These are phyloP conservation scores for Fusarium virguliforme DNA, from an alignment of 2,329 filamentous ascomycete species.

Conservation along the genomic window DNA sequence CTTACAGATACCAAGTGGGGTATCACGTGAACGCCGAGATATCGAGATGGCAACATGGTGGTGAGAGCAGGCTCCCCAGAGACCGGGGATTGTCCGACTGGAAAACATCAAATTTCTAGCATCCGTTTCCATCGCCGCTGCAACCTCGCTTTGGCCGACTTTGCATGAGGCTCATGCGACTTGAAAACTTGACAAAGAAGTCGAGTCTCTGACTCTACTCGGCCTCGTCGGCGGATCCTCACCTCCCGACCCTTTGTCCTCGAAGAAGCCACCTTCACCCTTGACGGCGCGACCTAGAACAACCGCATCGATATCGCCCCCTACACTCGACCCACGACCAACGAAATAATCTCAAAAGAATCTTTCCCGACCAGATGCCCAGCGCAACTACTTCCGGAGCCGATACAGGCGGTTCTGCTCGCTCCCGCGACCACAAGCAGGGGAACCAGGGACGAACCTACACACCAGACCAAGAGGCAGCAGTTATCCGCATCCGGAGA, in stretches of 20 bases:
- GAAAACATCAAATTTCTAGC: constrained; percentile 46
- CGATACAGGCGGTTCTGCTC: constrained; percentile 65
- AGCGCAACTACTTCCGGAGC: constrained; percentile 71
- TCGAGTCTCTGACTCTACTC: constrained; percentile 10
- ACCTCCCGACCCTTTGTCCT: constrained; percentile 14
- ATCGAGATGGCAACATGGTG: constrained; percentile 34
- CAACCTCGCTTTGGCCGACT: constrained; percentile 18
- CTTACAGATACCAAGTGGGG: constrained; percentile 23
- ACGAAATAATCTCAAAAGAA: constrained; percentile 13
- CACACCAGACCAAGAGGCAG: constrained; percentile 91
- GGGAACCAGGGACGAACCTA: constrained; percentile 83
- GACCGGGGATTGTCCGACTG: constrained; percentile 41
- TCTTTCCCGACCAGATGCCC: constrained; percentile 50
- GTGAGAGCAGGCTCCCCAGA: constrained; percentile 31
- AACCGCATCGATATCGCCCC: constrained; percentile 19
- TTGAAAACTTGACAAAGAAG: constrained; percentile 11
- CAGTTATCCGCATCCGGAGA: constrained; percentile 88
- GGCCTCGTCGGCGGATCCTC: constrained; percentile 7
- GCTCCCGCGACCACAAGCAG: constrained; percentile 79
- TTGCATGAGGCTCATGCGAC: constrained; percentile 32
- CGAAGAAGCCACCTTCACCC: constrained; percentile 46
- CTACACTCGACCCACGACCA: constrained; percentile 20
- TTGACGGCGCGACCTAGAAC: constrained; percentile 28
- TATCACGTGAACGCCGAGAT: constrained; percentile 45
- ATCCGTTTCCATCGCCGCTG: constrained; percentile 40